Evolutionary conservation across 2,329 filamentous ascomycete species (phyloP).

Genomic region (Phaeophleospora eucalypticola): DNA sequence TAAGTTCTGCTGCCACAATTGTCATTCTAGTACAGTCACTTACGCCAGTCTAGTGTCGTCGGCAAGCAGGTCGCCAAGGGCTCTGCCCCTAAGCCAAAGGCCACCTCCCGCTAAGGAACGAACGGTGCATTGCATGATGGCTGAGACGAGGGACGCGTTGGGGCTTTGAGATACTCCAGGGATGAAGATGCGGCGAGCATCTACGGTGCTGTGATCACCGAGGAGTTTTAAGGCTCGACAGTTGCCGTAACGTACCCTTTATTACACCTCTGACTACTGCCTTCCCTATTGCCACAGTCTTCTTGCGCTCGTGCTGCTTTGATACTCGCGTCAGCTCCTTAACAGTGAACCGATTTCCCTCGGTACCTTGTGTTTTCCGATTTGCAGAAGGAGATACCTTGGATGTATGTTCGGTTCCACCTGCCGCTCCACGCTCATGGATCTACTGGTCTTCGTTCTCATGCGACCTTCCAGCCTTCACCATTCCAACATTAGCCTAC

Average conservation of each 20-base stretch:
- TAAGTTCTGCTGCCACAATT: slow-evolving; percentile 13
- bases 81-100: slow-evolving; percentile 75
- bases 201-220: neutral
- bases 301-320: no score
- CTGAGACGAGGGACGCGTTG: neutral
- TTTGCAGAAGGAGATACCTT: no score
- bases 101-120: slow-evolving; percentile 72
- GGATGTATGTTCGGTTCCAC: no score
- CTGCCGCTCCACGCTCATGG: no score
- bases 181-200: neutral
- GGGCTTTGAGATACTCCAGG: neutral
- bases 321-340: no score
- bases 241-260: neutral
- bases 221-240: neutral
- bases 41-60: slow-evolving; percentile 52
- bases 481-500: no score
- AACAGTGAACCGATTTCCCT: no score
- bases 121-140: neutral
- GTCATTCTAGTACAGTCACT: slow-evolving; percentile 3
- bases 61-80: slow-evolving; percentile 99
- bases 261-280: no score
- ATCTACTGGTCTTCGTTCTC: no score
- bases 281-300: no score
- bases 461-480: no score
- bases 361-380: no score